Evolutionary conservation across 1,284 basidiomycete genomes (phyloP), one percentile per base, ranked within the genome.

Genomic region (Moesziomyces sp.): DNA sequence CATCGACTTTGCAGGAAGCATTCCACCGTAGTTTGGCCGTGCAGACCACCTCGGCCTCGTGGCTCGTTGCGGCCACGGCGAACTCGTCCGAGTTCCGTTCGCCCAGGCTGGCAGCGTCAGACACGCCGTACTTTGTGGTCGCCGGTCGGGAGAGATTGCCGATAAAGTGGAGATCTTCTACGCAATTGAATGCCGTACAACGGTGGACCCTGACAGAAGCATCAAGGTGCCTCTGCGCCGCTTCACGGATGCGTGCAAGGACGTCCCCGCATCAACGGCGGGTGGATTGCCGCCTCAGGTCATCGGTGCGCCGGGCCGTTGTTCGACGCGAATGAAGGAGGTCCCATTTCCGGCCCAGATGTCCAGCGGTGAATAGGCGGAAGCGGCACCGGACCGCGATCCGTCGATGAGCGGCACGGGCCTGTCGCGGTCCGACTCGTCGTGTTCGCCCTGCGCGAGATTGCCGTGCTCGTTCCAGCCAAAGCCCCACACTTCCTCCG

Each of bases 401-500:
- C 59, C 64, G 55, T 58, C 42, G 33, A 62, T 43, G 52, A 69
- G 38, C 5, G 46, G 43, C 9, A 60, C 55, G 28, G 69, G 56
- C 19, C 47, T 35, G 35, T 56, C 24, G 26, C 65, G 62, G 57
- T 69, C 72, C 61, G 44, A 52, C 35, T 68, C 61, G 52, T 71
- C 71, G 38, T 67, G 52, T 46, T 19, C 23, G 46, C 63, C 66
- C 46, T 74, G 74, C 43, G 74, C 74, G 10, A 77, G 54, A 48
- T 74, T 74, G 51, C 74, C 74, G 54, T 77, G 71, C 51, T 77
- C 71, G 53, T 74, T 77, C 74, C 74, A 68, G 23, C 74, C 72
- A 51, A 55, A 72, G 2, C 64, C 73, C 73, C 68, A 75, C 44
- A 74, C 66, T 21, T 61, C 59, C 3, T 21, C 43, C 11, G 48